A percentile compares a stretch with the other conserved stretches of the same genome.
Evolutionary conservation across 345 rosid genomes (phyloP).

Genomic region (Hibiscus tridactylites): DNA sequence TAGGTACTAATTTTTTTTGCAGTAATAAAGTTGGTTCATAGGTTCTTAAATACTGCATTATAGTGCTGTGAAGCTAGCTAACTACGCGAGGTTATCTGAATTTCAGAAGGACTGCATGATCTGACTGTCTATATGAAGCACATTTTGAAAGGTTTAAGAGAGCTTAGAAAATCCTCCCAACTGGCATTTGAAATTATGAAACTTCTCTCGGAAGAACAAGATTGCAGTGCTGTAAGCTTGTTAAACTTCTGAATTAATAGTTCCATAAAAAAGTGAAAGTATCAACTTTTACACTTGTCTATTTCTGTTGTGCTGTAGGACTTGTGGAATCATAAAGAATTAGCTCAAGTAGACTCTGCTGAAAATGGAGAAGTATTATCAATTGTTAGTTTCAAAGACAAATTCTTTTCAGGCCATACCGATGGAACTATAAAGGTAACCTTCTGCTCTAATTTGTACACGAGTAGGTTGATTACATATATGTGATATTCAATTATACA

Average conservation of each 20-base stretch:
- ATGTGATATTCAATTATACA: no score
- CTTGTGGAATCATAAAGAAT: conserved; percentile 59
- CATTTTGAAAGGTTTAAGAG: conserved; percentile 49
- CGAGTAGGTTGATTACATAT: no score
- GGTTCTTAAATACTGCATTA: background rate
- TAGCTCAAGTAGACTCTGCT: conserved; percentile 47
- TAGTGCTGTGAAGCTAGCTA: background rate
- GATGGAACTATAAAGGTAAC: conserved; percentile 68
- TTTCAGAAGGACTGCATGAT: conserved; percentile 46
- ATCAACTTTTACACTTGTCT: background rate
- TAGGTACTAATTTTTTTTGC: conserved; percentile 14
- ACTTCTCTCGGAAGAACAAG: conserved; percentile 42
- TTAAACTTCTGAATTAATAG: background rate
- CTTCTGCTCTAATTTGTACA: background rate
- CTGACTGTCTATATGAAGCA: conserved; percentile 40
- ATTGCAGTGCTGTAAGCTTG: conserved; percentile 49
- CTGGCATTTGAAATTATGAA: conserved; percentile 53
- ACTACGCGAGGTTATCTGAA: conserved; percentile 3
- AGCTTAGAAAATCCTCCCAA: conserved; percentile 49
- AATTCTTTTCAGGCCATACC: conserved; percentile 62
- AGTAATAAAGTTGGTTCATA: background rate
- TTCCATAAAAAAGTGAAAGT: background rate
- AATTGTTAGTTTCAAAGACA: conserved; percentile 41
- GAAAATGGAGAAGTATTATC: conserved; percentile 56
- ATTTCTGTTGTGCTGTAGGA: conserved; percentile 31